phyloP scores from a whole-genome alignment of 176 grass and related monocot species.

The Aegilops sharonensis region DNA sequence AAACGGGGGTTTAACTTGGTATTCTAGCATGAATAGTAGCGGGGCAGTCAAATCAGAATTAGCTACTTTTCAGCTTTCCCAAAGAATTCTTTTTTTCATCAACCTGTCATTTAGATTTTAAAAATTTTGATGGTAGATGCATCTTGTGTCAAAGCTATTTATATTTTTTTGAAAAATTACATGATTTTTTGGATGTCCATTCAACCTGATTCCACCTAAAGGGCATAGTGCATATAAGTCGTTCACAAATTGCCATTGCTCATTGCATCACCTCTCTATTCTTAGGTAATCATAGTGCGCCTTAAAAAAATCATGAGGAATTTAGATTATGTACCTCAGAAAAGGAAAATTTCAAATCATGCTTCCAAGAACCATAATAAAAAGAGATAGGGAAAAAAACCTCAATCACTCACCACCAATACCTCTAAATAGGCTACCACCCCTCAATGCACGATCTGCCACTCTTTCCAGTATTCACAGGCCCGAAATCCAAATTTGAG shows the following conservation, averaged over 20 bases:
- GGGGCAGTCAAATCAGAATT: neutral
- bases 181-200: neutral
- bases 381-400: neutral
- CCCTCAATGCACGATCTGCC: neutral
- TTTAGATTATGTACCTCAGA: neutral
- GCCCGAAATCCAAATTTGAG: neutral
- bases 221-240: neutral
- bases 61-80: neutral
- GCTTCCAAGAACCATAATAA: neutral
- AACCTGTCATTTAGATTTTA: neutral
- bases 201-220: neutral
- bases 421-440: neutral
- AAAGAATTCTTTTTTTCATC: neutral
- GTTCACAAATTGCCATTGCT: neutral
- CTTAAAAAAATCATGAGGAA: neutral
- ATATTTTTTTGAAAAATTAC: neutral
- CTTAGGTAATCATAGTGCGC: neutral
- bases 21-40: neutral
- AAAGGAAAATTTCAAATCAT: neutral
- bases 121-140: neutral
- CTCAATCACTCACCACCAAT: conserved; percentile 20
- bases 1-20: neutral
- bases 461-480: conserved; percentile 9
- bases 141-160: neutral
- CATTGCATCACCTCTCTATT: neutral